Evolutionary conservation across 768 basidiomycete species (phyloP).

Genomic region (Galerina sulciceps): DNA sequence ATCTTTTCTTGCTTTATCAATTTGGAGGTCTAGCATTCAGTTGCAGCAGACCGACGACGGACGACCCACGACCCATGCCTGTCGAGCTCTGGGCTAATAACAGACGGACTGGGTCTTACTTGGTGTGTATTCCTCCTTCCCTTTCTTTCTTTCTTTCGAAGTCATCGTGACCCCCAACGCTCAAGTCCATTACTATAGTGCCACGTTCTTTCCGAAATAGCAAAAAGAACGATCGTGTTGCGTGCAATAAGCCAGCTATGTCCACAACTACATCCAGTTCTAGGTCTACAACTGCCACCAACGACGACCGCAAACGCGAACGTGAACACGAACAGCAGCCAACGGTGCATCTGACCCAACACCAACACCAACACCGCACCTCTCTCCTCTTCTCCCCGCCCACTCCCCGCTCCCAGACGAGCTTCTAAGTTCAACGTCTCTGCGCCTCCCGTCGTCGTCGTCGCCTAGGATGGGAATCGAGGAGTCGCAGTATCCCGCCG

Average conservation of each 20-base stretch:
- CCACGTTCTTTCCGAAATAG: conserved; percentile 9
- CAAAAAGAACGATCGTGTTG: conserved; percentile 3
- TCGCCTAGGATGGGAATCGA: no score
- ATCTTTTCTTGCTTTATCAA: neutral
- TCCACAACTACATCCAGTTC: neutral
- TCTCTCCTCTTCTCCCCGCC: conserved; percentile 22
- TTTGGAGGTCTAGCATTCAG: conserved; percentile 19
- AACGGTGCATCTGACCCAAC: neutral
- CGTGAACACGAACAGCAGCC: neutral
- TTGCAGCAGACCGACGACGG: conserved; percentile 14
- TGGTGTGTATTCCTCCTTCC: neutral
- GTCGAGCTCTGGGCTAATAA: neutral
- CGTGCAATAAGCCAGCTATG: neutral
- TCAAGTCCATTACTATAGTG: conserved; percentile 7
- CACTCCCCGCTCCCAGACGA: conserved; percentile 30
- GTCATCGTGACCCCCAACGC: neutral
- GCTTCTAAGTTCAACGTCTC: neutral
- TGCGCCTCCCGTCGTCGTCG: neutral
- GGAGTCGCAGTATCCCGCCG: no score
- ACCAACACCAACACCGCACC: neutral
- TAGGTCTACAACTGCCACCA: no score
- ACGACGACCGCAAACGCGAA: no score
- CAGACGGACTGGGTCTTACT: neutral
- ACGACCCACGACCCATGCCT: neutral
- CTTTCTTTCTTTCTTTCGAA: conserved; percentile 5